Base-by-base conservation (phyloP, 2,329 filamentous ascomycete species). In the Graphilbum fragrans region DNA sequence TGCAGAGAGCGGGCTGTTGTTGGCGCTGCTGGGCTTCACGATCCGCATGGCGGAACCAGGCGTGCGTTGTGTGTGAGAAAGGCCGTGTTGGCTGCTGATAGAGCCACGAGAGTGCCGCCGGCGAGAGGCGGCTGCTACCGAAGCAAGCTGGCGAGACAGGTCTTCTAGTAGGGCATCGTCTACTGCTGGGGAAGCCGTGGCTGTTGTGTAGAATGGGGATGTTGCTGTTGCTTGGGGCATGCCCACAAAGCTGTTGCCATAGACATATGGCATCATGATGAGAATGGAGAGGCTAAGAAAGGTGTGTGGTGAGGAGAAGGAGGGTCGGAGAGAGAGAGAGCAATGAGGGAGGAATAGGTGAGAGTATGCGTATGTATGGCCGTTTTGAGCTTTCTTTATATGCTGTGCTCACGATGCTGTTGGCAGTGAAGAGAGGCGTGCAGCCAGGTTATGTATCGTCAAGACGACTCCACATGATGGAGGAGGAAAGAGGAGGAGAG, bases 1-100 rank as follows among this genome's bases (percentile, higher is more conserved):
- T n/a, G 39, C 27, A 3, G 66, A 65, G 50, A 76, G 69, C 14
- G 80, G 81, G 57, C 81, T 85, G 59, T 74, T 83, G 64, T 67
- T 82, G 48, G 78, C 71, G 49, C 63, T 72, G 14, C 33, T 42
- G 25, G 79, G 76, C 58, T 85, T 85, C 42, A 61, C 61, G 32
- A 85, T 65, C 45, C 79, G 69, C 71, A 74, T 77, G 44, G 63
- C 61, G 45, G 60, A 63, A 50, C 61, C 64, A 38, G 57, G 45
- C 4, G 44, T 60, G 52, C 65, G 29, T 14, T 31, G 29, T 5
- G 6, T 10, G 12, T 10, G n/a, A n/a, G n/a, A 8, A 16, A 10
- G 5, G 29, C 12, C n/a, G 29, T 5, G 12, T 7, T 31, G 69
- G 56, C 69, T 69, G 48, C 68, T 64, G 48, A 63, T 68, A 9